Evolutionary conservation across 495 filamentous ascomycete species (phyloP).

Genomic region (Sabuloglossum arenarium): DNA sequence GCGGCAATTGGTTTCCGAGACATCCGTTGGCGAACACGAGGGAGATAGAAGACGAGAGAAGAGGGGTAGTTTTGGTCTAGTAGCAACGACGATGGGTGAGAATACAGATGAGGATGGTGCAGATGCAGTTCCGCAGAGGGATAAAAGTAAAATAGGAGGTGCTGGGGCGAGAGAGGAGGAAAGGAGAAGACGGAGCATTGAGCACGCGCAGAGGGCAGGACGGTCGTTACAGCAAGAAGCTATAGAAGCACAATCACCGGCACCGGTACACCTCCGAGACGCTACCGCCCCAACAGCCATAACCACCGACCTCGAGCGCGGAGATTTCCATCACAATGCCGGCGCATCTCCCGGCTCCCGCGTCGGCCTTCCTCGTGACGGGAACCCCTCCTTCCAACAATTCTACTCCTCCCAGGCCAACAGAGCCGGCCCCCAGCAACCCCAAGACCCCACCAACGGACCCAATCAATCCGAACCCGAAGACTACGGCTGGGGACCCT

Average conservation of each 20-base stretch:
- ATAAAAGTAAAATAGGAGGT: neutral
- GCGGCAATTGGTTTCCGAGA: neutral
- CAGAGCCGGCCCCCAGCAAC: neutral
- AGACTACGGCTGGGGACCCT: slow-evolving; percentile 56
- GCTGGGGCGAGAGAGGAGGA: neutral
- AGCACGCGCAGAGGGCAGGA: neutral
- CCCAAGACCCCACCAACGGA: neutral
- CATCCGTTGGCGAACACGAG: neutral
- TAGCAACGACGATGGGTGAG: neutral
- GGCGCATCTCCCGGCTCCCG: neutral
- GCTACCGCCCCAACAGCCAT: neutral
- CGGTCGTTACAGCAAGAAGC: neutral
- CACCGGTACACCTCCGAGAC: neutral
- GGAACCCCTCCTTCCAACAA: neutral
- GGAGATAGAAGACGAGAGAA: neutral
- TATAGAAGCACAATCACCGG: neutral
- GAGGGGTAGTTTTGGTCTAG: neutral
- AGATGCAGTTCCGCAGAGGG: neutral
- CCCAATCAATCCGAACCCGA: slow-evolving; percentile 10
- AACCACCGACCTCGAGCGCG: neutral
- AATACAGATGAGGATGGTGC: neutral
- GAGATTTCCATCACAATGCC: neutral
- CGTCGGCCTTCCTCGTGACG: neutral
- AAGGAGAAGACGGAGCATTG: neutral
- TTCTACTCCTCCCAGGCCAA: neutral